Evolutionary conservation across 2,329 filamentous ascomycete species (phyloP).

Genomic region (Cladophialophora immunda): DNA sequence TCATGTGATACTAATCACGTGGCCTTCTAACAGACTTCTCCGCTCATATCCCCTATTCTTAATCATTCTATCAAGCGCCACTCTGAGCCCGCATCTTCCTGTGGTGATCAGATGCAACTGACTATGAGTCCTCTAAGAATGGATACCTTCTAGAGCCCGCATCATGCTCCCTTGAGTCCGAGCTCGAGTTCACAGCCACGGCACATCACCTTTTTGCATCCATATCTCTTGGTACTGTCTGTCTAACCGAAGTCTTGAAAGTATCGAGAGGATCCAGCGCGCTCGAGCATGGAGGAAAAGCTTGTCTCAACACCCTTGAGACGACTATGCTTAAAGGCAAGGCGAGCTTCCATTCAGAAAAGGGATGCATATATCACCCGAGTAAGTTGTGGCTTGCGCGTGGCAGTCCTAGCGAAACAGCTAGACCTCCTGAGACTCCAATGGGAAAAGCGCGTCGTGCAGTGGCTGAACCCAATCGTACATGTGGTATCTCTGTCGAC

Average conservation of each 20-base stretch:
- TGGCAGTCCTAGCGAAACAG: neutral
- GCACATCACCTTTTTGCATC: neutral
- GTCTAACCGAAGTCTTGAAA: neutral
- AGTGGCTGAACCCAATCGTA: neutral
- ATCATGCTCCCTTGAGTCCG: neutral
- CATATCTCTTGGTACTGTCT: neutral
- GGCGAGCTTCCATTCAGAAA: neutral
- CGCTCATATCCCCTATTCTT: neutral
- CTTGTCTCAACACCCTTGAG: neutral
- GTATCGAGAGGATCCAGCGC: neutral
- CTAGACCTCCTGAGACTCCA: neutral
- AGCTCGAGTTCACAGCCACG: neutral
- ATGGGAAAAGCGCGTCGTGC: neutral
- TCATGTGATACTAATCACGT: no score
- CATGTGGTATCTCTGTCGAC: neutral
- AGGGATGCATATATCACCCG: neutral
- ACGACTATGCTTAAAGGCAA: neutral
- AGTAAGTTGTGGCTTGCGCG: neutral
- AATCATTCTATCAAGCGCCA: neutral
- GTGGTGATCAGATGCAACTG: neutral
- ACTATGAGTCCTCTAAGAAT: neutral
- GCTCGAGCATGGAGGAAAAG: neutral
- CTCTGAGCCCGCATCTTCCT: neutral
- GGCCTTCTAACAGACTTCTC: no score
- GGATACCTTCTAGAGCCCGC: neutral